These are phyloP conservation scores for Pseudocercospora eumusae DNA, from an alignment of 2,329 filamentous ascomycete genomes.

Conservation along the genomic window DNA sequence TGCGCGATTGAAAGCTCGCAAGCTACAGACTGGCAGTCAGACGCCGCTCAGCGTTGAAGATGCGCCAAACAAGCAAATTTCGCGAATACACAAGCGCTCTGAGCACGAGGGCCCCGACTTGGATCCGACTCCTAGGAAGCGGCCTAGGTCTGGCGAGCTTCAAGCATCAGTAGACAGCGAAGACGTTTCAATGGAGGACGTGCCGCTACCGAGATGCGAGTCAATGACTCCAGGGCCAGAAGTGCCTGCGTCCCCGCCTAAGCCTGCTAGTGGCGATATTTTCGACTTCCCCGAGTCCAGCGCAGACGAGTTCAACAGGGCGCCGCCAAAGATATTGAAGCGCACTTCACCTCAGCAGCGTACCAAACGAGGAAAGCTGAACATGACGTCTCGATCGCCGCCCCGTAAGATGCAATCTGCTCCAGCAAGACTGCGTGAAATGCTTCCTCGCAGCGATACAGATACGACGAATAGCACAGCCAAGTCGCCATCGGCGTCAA, in stretches of 20 bases:
- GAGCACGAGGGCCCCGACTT: conserved; percentile 11
- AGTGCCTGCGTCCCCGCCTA: background rate
- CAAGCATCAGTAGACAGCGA: background rate
- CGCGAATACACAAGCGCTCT: conserved; percentile 14
- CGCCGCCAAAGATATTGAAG: background rate
- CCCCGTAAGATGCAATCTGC: conserved; percentile 35
- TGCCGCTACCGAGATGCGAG: conserved; percentile 9
- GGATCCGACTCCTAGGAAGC: conserved; percentile 24
- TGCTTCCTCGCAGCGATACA: conserved; percentile 32
- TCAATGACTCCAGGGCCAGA: conserved; percentile 2
- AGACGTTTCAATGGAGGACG: conserved; percentile 24
- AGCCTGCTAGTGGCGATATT: conserved; percentile 16
- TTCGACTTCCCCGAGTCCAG: conserved; percentile 29
- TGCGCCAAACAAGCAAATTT: background rate
- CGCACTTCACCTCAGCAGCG: conserved; percentile 11
- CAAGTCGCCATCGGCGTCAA: conserved; percentile 24
- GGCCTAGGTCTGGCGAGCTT: conserved; percentile 13
- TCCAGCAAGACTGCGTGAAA: conserved; percentile 35
- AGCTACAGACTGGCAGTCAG: conserved; percentile 7
- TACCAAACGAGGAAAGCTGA: conserved; percentile 22
- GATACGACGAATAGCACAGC: conserved; percentile 25
- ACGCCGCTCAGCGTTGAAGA: background rate
- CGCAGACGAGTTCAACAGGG: conserved; percentile 20
- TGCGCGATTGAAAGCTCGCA: conserved; percentile 31
- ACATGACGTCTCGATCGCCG: conserved; percentile 18